Evolutionary conservation across 1,284 basidiomycete species (phyloP).

Genomic region (Leccinum fuscescens): DNA sequence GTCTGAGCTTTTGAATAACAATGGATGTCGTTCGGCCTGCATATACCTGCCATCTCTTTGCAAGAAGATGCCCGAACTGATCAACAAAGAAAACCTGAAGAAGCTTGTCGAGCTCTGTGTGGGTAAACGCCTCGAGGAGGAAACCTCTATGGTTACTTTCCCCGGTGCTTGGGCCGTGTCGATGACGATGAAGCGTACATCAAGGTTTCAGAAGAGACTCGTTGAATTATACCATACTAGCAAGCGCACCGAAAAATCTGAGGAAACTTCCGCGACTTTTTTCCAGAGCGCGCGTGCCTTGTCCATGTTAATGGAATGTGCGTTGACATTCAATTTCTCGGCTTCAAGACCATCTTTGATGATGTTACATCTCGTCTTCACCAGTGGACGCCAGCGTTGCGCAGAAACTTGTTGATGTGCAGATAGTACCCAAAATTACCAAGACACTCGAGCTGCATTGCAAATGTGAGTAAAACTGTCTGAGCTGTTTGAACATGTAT

Average conservation of each 20-base stretch:
- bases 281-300: slow-evolving; percentile 31
- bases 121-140: neutral
- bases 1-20: slow-evolving; percentile 10
- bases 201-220: neutral
- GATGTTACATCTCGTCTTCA: neutral
- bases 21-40: slow-evolving; percentile 23
- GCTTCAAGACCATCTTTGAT: neutral
- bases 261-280: slow-evolving; percentile 20
- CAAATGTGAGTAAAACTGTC: slow-evolving; percentile 10
- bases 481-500: neutral
- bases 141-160: too few species aligned
- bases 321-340: neutral
- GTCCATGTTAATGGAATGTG: slow-evolving; percentile 24
- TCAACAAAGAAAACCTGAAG: slow-evolving; percentile 22
- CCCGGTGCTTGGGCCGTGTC: too few species aligned
- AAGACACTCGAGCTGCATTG: slow-evolving; percentile 9
- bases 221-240: slow-evolving; percentile 17
- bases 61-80: slow-evolving; percentile 12
- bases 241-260: slow-evolving; percentile 1
- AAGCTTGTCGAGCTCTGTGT: neutral
- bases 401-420: slow-evolving; percentile 12
- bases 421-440: slow-evolving; percentile 18
- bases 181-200: neutral
- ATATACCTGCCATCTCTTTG: slow-evolving; percentile 31
- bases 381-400: slow-evolving; percentile 17